phyloP scores from a whole-genome alignment of 1,284 basidiomycete species.

The Cutaneotrichosporon sp. region DNA sequence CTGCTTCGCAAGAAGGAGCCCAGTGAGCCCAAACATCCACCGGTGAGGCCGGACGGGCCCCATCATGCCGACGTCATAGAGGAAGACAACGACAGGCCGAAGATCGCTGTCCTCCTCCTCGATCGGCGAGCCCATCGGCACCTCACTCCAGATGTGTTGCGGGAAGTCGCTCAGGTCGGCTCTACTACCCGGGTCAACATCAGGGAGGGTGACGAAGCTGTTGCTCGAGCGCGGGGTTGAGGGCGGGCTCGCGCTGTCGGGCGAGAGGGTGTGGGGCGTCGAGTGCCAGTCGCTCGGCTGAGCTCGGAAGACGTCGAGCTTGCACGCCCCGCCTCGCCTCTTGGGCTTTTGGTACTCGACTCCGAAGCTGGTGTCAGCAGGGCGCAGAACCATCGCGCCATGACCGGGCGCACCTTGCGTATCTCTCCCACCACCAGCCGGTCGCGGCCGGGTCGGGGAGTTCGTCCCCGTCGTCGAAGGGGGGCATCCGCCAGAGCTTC shows the following conservation, averaged over 20 bases:
- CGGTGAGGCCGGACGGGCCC: constrained; percentile 24
- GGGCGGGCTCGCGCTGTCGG: constrained; percentile 10
- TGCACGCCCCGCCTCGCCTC: constrained; percentile 1
- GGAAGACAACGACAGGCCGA: constrained; percentile 29
- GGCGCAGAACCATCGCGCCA: not conserved
- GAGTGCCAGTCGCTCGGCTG: constrained; percentile 8
- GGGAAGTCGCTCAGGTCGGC: constrained; percentile 20
- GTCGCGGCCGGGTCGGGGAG: not conserved
- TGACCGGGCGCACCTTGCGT: constrained; percentile 13
- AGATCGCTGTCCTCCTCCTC: constrained; percentile 9
- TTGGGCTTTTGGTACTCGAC: constrained; percentile 17
- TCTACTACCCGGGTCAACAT: constrained; percentile 21
- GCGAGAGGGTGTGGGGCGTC: constrained; percentile 10
- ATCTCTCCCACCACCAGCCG: constrained; percentile 21
- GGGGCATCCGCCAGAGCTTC: constrained; percentile 15
- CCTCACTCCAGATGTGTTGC: constrained; percentile 18
- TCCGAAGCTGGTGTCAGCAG: constrained; percentile 15
- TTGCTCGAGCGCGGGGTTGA: not conserved
- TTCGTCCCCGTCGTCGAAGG: not conserved
- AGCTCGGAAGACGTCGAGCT: constrained; percentile 24
- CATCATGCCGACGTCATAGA: constrained; percentile 33
- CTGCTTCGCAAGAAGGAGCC: constrained; percentile 28
- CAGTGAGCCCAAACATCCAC: constrained; percentile 30
- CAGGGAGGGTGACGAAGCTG: constrained; percentile 17
- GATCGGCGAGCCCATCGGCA: constrained; percentile 17